A percentile compares a stretch with the other conserved stretches of the same genome.
These are phyloP conservation scores for Diospyros lotus DNA, from an alignment of 148 eudicot species.

Conservation along the genomic window DNA sequence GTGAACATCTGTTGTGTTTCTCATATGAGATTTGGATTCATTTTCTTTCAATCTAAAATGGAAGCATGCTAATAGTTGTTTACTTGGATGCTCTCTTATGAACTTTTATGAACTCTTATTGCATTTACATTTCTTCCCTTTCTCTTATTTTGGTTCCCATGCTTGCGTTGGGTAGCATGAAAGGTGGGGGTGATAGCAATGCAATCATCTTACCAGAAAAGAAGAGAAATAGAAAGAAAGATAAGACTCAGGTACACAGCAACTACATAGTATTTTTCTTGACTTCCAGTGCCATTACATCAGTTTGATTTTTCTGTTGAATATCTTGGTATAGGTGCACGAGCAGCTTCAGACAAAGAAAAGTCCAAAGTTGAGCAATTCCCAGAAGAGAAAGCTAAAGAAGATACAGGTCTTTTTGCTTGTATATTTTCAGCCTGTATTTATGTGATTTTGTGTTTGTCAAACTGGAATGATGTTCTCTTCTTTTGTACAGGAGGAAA, in stretches of 20 bases:
- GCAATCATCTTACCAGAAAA: constrained; percentile 50
- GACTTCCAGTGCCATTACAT: not conserved
- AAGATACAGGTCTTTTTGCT: constrained; percentile 56
- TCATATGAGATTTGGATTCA: not conserved
- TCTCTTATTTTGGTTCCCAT: not conserved
- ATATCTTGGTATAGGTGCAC: constrained; percentile 19
- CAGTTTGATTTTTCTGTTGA: constrained; percentile 4
- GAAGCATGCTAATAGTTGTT: not conserved
- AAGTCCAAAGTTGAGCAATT: constrained; percentile 47
- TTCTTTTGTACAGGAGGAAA: constrained; percentile 61
- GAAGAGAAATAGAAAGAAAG: constrained; percentile 43
- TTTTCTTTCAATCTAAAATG: not conserved
- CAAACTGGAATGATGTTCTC: not conserved
- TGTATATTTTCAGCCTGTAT: not conserved
- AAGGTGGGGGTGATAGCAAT: constrained; percentile 42
- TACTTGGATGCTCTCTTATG: not conserved
- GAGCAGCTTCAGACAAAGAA: constrained; percentile 18
- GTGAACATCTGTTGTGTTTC: too few relatives aligned
- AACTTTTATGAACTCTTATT: not conserved
- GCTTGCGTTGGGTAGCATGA: constrained; percentile 19
- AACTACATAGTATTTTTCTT: not conserved
- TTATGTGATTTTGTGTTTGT: not conserved
- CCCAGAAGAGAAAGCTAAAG: constrained; percentile 70
- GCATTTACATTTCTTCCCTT: not conserved
- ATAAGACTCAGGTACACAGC: constrained; percentile 37